Conservation (phyloP, 352 stramenopile species). For the Phytopythium delawarense region DNA sequence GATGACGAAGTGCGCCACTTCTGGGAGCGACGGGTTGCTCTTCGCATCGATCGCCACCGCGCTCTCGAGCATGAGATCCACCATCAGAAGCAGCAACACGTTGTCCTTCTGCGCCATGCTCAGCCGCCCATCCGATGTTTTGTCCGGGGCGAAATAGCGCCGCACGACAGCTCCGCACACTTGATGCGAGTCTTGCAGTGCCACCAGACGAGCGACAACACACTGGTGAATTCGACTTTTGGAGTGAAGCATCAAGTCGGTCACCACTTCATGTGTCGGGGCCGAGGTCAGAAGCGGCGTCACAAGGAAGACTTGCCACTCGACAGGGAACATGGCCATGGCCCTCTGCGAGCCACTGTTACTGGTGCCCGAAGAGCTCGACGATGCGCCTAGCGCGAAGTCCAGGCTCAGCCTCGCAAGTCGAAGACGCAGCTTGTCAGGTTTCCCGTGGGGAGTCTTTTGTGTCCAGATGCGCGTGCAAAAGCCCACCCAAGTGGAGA, state of each 20-base stretch:
- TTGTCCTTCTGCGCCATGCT: not conserved
- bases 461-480: constrained; percentile 28
- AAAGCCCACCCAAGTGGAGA: constrained; percentile 36
- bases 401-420: constrained; percentile 44
- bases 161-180: not conserved
- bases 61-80: constrained; percentile 3
- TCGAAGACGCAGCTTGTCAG: constrained; percentile 31
- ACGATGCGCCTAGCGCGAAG: constrained; percentile 39
- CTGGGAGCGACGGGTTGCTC: constrained; percentile 2
- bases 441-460: constrained; percentile 3
- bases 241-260: constrained; percentile 31
- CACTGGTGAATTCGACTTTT: constrained; percentile 39
- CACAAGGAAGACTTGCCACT: constrained; percentile 47
- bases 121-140: not conserved
- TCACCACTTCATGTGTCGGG: constrained; percentile 18
- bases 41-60: constrained; percentile 6
- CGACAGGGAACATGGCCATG: constrained; percentile 11
- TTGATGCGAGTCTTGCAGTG: not conserved
- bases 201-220: constrained; percentile 11
- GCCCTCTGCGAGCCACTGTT: not conserved
- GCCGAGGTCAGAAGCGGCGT: constrained; percentile 23
- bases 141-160: not conserved
- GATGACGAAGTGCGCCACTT: not conserved
- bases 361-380: constrained; percentile 6
- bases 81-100: not conserved